A percentile compares a stretch with the other conserved stretches of the same genome.
Evolutionary conservation across 169 alveolate species (phyloP).

Genomic region (Plasmodium yoelii): DNA sequence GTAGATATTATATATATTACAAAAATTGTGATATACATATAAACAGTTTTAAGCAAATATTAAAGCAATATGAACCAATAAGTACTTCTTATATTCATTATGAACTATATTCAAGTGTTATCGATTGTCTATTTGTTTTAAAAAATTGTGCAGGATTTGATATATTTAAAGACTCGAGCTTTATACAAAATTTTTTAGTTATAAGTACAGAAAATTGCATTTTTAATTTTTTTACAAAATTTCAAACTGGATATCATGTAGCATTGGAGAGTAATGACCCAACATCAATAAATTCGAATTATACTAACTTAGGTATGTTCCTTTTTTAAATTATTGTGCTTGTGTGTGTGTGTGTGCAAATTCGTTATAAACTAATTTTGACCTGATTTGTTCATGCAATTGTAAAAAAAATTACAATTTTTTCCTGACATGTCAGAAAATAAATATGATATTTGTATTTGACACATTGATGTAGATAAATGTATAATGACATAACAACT

Average conservation of each 20-base stretch:
- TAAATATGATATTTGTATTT: no score
- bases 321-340: not conserved
- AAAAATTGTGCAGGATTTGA: constrained; percentile 53
- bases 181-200: constrained; percentile 38
- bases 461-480: no score
- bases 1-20: constrained; percentile 51
- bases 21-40: constrained; percentile 34
- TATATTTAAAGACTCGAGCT: constrained; percentile 17
- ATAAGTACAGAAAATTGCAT: constrained; percentile 39
- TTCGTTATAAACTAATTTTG: no score
- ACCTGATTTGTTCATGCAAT: not conserved
- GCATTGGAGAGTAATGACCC: not conserved
- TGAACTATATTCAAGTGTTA: constrained; percentile 35
- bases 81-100: constrained; percentile 23
- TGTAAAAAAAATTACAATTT: not conserved
- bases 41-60: constrained; percentile 57
- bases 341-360: not conserved
- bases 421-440: not conserved
- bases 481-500: not conserved
- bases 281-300: no score
- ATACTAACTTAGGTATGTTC: not conserved
- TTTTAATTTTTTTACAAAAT: constrained; percentile 49
- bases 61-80: constrained; percentile 70
- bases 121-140: constrained; percentile 61
- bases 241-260: constrained; percentile 29